Base-by-base conservation (phyloP, 192 early-diverging fungal species). In the Dissophora ornata region DNA sequence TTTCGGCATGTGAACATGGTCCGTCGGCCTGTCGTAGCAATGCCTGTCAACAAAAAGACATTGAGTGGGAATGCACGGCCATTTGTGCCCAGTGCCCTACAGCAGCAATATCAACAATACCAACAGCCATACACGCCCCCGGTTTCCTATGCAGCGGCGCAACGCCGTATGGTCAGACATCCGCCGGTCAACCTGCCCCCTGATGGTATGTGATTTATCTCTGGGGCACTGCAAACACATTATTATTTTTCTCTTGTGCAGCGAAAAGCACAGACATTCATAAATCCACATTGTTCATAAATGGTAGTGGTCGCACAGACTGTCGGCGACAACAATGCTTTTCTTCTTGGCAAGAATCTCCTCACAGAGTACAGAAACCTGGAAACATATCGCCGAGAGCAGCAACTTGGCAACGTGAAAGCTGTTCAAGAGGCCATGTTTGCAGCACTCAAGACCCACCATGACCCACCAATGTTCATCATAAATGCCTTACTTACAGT, bases 391-490 rank as follows among this genome's bases (percentile, higher is more conserved):
- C 1, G 33, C 16, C 40, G 8, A 1, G 52, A 40, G 30, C 42
- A 30, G 25, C 42, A 46, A 5, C 28, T 3, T 0, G 36, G 53
- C 1, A 30, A 33, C 9, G 18, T 71, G 4, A 51, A 42, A 6
- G 7, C 8, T 2, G 10, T 56, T 8, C 54, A 42, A 3, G 33
- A 22, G 24, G 36, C 61, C 9, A 49, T 71, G 26, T 25, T 26
- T 12, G 15, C 32, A 13, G 69, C 54, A 1, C 53, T 71, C 13
- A 41, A 22, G 12, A 10, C 34, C 1, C 59, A 71, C 29, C 33
- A 44, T 4, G 69, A 71, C 30, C 61, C 69, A 3, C 25, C 50
- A 10, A 49, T 40, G 44, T 71, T 71, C 45, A 41, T 71, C n/a
- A 22, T 60, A 10, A 57, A 49, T 9, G 53, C 61, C 13, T 22